Evolutionary conservation across 768 basidiomycete genomes (phyloP), one percentile per base, ranked within the genome.

Genomic region (Trametes sanguinea): DNA sequence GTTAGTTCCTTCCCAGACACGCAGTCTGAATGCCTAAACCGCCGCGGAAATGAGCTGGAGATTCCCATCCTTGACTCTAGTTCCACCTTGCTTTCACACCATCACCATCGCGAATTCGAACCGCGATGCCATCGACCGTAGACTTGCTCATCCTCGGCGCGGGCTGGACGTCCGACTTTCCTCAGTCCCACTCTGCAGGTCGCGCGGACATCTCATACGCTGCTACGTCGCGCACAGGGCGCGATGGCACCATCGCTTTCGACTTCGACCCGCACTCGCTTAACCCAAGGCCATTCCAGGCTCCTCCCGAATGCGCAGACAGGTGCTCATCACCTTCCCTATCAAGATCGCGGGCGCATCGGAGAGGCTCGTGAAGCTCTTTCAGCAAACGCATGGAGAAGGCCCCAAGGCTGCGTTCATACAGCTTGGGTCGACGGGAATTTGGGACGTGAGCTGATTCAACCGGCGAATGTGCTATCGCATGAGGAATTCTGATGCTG

Each of bases 141-240:
- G 82, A 85, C 58, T 72, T 87, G 37, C 80, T 88, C 55, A 82
- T 89, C 64, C 79, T 89, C 51, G 87, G 86, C 37, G 84, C 84
- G 30, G 86, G 86, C 35, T 89, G 88, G 86, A 84, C 84, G 4
- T 84, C 81, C 1, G n/a, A 77, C 75, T 7, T 89, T 88, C 73
- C 76, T 88, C 29, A n/a, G 75, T 83, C 40, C 81, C 85, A 0
- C 81, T 84, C 33, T 84, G 84, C 69, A 30, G 68, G 2, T 64
- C 74, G 16, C 73, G 76, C 17, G 63, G 70, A n/a, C 9, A 55
- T 87, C 56, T 73, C 76, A 0, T 80, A 76, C 69, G 82, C 82
- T 2, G 77, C 81, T 2, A 88, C 87, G 0, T 81, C 79, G n/a
- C 80, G 87, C 27, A 72, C 80, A 44, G 85, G 85, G 5, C 69